A percentile compares a stretch with the other conserved stretches of the same genome.
These are phyloP conservation scores for Pseudogymnoascus sp. DNA, from an alignment of 2,329 filamentous ascomycete genomes.

Conservation along the genomic window DNA sequence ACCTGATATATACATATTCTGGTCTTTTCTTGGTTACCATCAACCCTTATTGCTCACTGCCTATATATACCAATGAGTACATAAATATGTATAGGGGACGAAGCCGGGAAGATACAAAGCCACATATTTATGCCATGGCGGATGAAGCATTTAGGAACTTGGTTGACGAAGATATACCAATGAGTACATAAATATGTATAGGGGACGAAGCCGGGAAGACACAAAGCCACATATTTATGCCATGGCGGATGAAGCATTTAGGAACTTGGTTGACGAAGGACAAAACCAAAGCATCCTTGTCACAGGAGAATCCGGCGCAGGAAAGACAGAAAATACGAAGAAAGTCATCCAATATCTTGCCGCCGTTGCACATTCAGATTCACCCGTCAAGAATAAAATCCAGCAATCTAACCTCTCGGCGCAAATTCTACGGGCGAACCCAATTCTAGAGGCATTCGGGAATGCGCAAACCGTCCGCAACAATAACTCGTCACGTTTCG, in stretches of 20 bases:
- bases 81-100: conserved; percentile 96
- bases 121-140: conserved; percentile 96
- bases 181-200: conserved; percentile 98
- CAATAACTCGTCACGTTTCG: conserved; percentile 96
- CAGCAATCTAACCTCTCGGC: conserved; percentile 81
- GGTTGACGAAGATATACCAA: conserved; percentile 83
- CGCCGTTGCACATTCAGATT: conserved; percentile 81
- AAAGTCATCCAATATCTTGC: conserved; percentile 99
- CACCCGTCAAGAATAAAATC: conserved; percentile 51
- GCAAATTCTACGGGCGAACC: conserved; percentile 92
- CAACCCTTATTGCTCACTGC: conserved; percentile 89
- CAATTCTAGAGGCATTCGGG: conserved; percentile 94
- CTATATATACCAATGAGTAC: conserved; percentile 95
- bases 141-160: conserved; percentile 94
- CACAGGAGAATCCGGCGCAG: conserved; percentile 93
- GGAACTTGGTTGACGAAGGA: conserved; percentile 90
- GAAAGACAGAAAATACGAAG: conserved; percentile 98
- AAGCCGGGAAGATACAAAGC: conserved; percentile 85
- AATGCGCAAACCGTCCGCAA: conserved; percentile 97
- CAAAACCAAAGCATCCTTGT: conserved; percentile 96
- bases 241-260: conserved; percentile 93
- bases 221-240: conserved; percentile 96
- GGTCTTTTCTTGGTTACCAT: conserved; percentile 94
- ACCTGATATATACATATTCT: conserved; percentile 97
- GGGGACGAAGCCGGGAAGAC: conserved; percentile 81